Evolutionary conservation across 2,329 filamentous ascomycete genomes (phyloP).

Genomic region (Fusarium sp.): DNA sequence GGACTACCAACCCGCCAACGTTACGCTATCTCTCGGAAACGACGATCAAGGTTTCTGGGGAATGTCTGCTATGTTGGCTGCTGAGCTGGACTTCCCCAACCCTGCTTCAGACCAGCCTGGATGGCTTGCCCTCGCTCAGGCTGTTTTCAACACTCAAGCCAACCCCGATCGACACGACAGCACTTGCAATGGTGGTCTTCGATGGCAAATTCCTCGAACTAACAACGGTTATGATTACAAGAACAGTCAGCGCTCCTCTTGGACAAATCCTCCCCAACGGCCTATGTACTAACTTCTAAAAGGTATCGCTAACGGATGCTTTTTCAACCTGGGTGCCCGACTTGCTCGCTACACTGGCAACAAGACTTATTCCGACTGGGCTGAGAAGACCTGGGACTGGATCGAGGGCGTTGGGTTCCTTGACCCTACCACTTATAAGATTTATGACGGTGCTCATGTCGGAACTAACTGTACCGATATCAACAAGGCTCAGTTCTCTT

Average conservation of each 20-base stretch:
- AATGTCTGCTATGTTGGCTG: constrained; percentile 71
- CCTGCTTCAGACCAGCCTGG: constrained; percentile 61
- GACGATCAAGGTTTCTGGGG: constrained; percentile 77
- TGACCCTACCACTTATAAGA: constrained; percentile 67
- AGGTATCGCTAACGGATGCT: constrained; percentile 69
- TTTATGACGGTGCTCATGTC: constrained; percentile 69
- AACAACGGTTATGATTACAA: constrained; percentile 84
- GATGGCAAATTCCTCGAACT: constrained; percentile 82
- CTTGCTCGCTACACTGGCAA: constrained; percentile 78
- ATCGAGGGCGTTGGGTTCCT: constrained; percentile 67
- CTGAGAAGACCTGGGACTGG: constrained; percentile 73
- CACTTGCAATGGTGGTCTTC: constrained; percentile 69
- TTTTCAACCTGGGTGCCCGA: constrained; percentile 75
- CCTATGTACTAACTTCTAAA: neutral
- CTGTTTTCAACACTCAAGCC: constrained; percentile 71
- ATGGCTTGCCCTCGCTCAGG: constrained; percentile 69
- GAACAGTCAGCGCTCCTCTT: constrained; percentile 57
- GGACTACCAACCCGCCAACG: constrained; percentile 68
- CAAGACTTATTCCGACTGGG: constrained; percentile 72
- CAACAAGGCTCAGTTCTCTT: constrained; percentile 69
- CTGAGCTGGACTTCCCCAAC: constrained; percentile 68
- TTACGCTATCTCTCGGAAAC: constrained; percentile 66
- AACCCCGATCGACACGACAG: constrained; percentile 68
- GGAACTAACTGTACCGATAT: constrained; percentile 65
- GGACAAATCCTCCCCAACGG: too few species aligned